Conservation (phyloP, 2,329 filamentous ascomycete species). For the Monosporascus sp. region DNA sequence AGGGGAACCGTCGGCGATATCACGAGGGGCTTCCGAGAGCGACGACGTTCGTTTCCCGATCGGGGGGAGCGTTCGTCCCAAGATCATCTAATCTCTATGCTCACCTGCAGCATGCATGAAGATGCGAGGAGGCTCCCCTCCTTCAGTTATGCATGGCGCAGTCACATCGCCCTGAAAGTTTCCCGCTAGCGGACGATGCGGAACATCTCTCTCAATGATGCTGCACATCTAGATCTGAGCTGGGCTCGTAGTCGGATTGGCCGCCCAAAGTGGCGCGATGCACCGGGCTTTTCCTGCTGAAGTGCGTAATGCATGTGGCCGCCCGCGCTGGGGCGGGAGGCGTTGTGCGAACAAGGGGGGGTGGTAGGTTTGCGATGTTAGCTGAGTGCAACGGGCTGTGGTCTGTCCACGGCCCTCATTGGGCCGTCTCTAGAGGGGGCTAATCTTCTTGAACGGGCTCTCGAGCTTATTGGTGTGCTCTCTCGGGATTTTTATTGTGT, state of each 20-base stretch:
- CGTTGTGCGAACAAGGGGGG: background rate
- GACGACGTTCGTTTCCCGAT: too few relatives aligned
- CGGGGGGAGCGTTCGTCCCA: background rate
- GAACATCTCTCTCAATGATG: background rate
- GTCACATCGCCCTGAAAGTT: background rate
- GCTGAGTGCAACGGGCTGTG: background rate
- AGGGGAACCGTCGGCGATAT: too few relatives aligned
- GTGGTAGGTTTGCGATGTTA: background rate
- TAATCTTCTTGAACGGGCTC: background rate
- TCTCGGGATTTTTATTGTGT: background rate
- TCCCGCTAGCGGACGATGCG: background rate
- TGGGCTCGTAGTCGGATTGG: background rate
- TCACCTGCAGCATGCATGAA: background rate
- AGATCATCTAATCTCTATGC: background rate
- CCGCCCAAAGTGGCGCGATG: background rate
- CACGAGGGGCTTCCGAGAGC: too few relatives aligned
- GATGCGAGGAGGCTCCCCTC: background rate
- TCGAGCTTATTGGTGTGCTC: background rate
- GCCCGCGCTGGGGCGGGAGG: background rate
- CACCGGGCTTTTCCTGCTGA: background rate
- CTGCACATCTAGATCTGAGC: background rate
- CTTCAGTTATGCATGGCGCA: background rate
- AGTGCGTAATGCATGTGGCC: background rate
- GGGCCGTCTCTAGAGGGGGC: background rate
- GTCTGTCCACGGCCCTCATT: background rate